Conservation (phyloP, 2,329 filamentous ascomycete species). For the Knufia fluminis region DNA sequence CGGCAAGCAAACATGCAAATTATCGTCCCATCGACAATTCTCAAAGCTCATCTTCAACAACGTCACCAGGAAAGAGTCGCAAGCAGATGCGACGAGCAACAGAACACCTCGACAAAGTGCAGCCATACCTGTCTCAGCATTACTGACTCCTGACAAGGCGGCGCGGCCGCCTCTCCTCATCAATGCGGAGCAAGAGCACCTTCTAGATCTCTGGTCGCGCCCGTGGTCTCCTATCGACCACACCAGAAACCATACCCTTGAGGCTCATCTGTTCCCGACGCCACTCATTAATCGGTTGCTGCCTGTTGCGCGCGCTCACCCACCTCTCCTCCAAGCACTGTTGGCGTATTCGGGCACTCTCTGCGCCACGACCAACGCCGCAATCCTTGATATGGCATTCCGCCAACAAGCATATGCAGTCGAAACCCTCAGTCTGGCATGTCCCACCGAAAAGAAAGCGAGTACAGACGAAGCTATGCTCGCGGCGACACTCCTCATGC, state of each 20-base stretch:
- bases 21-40: constrained; percentile 3
- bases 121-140: neutral
- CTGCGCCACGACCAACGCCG: constrained; percentile 6
- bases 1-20: neutral
- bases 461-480: constrained; percentile 8
- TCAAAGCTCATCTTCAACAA: neutral
- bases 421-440: constrained; percentile 1
- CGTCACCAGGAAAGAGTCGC: neutral
- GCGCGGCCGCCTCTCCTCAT: neutral
- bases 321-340: constrained; percentile 5
- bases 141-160: neutral
- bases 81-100: neutral
- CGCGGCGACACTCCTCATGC: constrained; percentile 3
- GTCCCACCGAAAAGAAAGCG: constrained; percentile 2
- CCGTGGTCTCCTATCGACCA: neutral
- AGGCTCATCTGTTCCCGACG: constrained; percentile 6
- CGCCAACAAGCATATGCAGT: constrained; percentile 5
- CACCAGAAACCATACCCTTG: neutral
- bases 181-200: constrained; percentile 3
- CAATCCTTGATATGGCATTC: neutral
- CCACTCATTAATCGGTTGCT: constrained; percentile 5
- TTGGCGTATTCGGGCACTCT: constrained; percentile 6
- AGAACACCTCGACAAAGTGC: neutral
- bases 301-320: neutral
- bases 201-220: constrained; percentile 5